Evolutionary conservation across 495 filamentous ascomycete genomes (phyloP).

Genomic region (Lasiosphaeris hirsuta): DNA sequence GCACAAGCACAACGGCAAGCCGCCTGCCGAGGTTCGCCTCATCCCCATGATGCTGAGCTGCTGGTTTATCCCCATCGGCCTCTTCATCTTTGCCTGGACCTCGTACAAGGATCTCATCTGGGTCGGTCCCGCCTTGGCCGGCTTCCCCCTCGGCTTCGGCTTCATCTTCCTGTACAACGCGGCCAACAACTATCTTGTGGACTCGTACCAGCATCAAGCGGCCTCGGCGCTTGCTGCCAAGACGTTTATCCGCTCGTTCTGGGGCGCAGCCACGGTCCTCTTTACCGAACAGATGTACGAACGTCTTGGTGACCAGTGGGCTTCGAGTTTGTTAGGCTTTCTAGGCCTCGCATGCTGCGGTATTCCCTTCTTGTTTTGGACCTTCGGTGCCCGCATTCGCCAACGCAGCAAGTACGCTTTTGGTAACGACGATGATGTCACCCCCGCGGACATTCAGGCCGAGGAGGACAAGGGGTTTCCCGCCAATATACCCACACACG

Average conservation of each 20-base stretch:
- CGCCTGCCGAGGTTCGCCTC: conserved; percentile 70
- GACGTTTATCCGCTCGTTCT: conserved; percentile 74
- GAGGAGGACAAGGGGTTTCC: conserved; percentile 27
- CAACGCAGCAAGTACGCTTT: conserved; percentile 64
- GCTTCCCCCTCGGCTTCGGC: conserved; percentile 72
- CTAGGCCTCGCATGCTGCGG: conserved; percentile 68
- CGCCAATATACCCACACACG: conserved; percentile 19
- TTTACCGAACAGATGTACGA: conserved; percentile 82
- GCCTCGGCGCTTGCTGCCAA: conserved; percentile 82
- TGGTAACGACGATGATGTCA: conserved; percentile 38
- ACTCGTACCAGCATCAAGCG: conserved; percentile 83
- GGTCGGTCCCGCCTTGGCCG: conserved; percentile 69
- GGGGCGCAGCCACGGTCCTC: conserved; percentile 70
- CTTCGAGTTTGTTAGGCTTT: conserved; percentile 65
- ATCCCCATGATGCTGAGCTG: conserved; percentile 84
- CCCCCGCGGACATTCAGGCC: conserved; percentile 15
- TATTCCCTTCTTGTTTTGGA: conserved; percentile 76
- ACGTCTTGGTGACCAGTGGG: conserved; percentile 72
- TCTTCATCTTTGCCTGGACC: conserved; percentile 85
- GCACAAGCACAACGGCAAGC: conserved; percentile 58
- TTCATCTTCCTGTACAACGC: conserved; percentile 86
- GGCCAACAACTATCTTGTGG: conserved; percentile 79
- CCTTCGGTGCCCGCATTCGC: conserved; percentile 66
- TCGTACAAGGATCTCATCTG: conserved; percentile 63
- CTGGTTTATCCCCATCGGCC: conserved; percentile 72